These are phyloP conservation scores for Fraxinus platypoda DNA, from an alignment of 305 asterid genomes.

Conservation along the genomic window DNA sequence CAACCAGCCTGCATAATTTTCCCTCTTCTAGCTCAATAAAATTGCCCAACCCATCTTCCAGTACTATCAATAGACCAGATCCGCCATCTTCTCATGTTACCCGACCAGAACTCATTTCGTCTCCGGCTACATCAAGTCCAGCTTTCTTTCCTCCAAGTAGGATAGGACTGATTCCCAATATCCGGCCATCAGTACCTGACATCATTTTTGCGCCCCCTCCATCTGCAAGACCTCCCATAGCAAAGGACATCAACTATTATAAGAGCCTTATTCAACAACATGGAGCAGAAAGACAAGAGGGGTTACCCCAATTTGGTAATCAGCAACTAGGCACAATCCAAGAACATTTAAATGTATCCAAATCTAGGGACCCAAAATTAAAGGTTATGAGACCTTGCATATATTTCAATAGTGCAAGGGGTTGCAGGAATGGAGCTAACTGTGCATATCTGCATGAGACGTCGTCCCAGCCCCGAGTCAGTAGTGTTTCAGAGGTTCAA, in stretches of 20 bases:
- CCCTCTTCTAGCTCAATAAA: conserved; percentile 13
- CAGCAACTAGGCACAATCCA: conserved; percentile 25
- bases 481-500: conserved; percentile 39
- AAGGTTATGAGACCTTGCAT: conserved; percentile 57
- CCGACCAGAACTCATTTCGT: conserved; percentile 41
- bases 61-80: conserved; percentile 32
- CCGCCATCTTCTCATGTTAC: conserved; percentile 32
- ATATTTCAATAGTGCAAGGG: conserved; percentile 55
- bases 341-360: conserved; percentile 27
- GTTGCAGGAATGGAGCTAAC: conserved; percentile 67
- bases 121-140: conserved; percentile 21
- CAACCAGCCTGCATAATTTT: conserved; percentile 9
- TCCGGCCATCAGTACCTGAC: conserved; percentile 26
- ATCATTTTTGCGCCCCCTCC: conserved; percentile 2
- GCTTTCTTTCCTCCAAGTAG: conserved; percentile 38
- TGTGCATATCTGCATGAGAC: conserved; percentile 53
- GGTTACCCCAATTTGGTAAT: conserved; percentile 26
- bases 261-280: conserved; percentile 68
- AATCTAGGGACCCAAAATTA: conserved; percentile 36
- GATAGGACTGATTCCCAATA: conserved; percentile 17
- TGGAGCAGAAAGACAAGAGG: conserved; percentile 52
- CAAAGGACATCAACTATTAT: conserved; percentile 55
- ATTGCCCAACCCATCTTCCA: conserved; percentile 19
- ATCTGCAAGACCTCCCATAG: conserved; percentile 7
- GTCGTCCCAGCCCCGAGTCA: conserved; percentile 36